Evolutionary conservation across 257 asterid species (phyloP), one percentile per base, ranked within the genome.

Genomic region (Nicotiana attenuata): DNA sequence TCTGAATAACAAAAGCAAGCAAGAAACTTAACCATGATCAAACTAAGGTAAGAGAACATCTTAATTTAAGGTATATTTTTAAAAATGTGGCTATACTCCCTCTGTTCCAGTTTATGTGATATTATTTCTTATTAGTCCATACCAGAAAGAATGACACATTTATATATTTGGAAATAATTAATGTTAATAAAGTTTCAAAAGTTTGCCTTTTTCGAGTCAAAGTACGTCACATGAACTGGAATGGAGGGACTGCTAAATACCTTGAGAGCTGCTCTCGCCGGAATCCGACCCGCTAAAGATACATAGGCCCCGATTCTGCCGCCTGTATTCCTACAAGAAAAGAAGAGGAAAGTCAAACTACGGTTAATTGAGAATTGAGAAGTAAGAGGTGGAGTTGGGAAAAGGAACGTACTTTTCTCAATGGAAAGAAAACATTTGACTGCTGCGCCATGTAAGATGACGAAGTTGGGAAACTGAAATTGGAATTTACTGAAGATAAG

Each of bases 221-320:
- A 28, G 29, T 28, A 28, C 2, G 29, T 28, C 29, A 28, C 29
- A 28, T 28, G 29, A 28, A 29, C 33, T 29, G 33, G 33, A 29
- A 29, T 2, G 4, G 33, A 29, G 50, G 50, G 0, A 41, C 50
- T 8, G 50, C 50, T 10, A 9, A 10, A 41, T 65, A 89, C 97
- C 93, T 45, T 81, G 87, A 76, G 83, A 38, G 77, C 53, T 65
- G 82, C 68, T 82, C 24, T 50, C 84, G 38, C 52, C 26, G 14
- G 94, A 83, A 66, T 87, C 89, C 67, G 85, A 87, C 56, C 45
- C 83, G 82, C 87, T 81, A 26, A 71, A 80, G 80, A 89, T 81
- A 81, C 76, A 5, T 41, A 87, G 60, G 59, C 71, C 77, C 55
- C 82, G 82, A 67, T 81, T 87, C 55, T 28, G 47, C 82, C 83